Evolutionary conservation across 148 eudicot species (phyloP), one percentile per base, ranked within the genome.

Genomic region (Euryodendron excelsum): DNA sequence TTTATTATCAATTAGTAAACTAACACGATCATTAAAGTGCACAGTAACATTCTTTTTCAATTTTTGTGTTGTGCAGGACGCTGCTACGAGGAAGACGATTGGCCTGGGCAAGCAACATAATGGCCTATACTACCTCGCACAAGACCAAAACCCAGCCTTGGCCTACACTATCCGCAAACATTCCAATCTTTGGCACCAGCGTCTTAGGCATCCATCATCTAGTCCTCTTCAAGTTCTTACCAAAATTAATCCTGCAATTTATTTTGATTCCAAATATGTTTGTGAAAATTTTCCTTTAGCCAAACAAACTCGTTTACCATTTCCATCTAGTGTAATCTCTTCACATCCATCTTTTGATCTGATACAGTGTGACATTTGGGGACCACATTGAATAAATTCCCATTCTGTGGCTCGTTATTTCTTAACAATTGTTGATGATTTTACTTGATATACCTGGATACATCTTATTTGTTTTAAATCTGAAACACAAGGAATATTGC

Each of bases 351-450:
- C 55, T 50, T 50, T 50, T 50, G 55, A 50, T 50, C n/a, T n/a
- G n/a, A n/a, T n/a, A n/a, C n/a, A n/a, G n/a, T n/a, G n/a, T n/a
- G n/a, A n/a, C n/a, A n/a, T n/a, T n/a, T n/a, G n/a, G n/a, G n/a
- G n/a, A n/a, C n/a, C n/a, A n/a, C n/a, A n/a, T n/a, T n/a, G n/a
- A n/a, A n/a, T n/a, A n/a, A n/a, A n/a, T n/a, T n/a, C n/a, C n/a
- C n/a, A n/a, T n/a, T n/a, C n/a, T n/a, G n/a, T n/a, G n/a, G n/a
- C n/a, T n/a, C n/a, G n/a, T n/a, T n/a, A n/a, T n/a, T n/a, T n/a
- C n/a, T n/a, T 50, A 59, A 59, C 64, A n/a, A 59, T 27, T 59
- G 64, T 59, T 59, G 31, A 59, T 59, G 64, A 59, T 59, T 59
- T 59, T 59, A 21, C 31, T n/a, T 1, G 64, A n/a, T 59, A 23